Conservation (phyloP, 768 basidiomycete genomes). For the Auricularia auricula-judae region DNA sequence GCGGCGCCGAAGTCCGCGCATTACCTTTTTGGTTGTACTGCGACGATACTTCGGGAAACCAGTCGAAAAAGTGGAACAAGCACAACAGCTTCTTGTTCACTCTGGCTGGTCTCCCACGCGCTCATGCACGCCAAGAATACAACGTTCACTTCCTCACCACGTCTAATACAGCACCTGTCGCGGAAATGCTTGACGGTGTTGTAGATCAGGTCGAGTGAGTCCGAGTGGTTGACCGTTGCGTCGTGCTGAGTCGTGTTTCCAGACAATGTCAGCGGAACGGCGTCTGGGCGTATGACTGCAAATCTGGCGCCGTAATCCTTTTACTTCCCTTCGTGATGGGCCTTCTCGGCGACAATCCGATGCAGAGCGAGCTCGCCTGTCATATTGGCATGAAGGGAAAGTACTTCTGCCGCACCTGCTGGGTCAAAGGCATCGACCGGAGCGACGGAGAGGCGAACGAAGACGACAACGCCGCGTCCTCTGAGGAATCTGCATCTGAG, state of each 20-base stretch:
- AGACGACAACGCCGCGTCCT: no score
- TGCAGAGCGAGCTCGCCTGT: constrained; percentile 33
- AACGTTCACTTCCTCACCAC: background rate
- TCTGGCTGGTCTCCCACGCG: constrained; percentile 12
- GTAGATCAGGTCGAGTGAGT: constrained; percentile 20
- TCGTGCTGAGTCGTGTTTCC: background rate
- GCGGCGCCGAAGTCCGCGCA: constrained; percentile 7
- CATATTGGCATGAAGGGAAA: constrained; percentile 30
- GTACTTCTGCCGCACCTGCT: constrained; percentile 30
- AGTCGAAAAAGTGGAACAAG: constrained; percentile 20
- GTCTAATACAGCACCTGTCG: constrained; percentile 29
- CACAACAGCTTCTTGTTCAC: constrained; percentile 19
- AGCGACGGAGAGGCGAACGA: background rate
- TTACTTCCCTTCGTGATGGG: constrained; percentile 9
- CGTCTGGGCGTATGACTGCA: constrained; percentile 29
- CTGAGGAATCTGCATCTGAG: no score
- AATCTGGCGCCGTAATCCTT: background rate
- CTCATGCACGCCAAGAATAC: constrained; percentile 1
- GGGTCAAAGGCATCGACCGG: constrained; percentile 17
- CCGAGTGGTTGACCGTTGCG: constrained; percentile 1
- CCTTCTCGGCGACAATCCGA: constrained; percentile 33
- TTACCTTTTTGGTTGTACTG: constrained; percentile 15
- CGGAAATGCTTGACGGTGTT: constrained; percentile 31
- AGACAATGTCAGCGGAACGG: constrained; percentile 16
- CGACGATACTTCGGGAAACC: constrained; percentile 20